These are phyloP conservation scores for Viola odorata DNA, from an alignment of 345 rosid species.

Conservation along the genomic window DNA sequence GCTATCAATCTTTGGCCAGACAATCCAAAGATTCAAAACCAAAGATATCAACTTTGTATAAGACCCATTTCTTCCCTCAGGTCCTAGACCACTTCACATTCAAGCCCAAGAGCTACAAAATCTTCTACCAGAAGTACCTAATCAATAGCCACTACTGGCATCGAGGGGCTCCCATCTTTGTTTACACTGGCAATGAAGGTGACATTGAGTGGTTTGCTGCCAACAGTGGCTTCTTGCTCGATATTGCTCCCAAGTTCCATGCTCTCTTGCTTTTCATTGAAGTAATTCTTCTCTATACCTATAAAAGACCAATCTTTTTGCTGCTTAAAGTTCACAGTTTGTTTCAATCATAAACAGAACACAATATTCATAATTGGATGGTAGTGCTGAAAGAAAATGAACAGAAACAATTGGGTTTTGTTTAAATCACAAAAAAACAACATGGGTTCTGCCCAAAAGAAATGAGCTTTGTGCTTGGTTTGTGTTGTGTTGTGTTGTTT, in stretches of 20 bases:
- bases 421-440: no score
- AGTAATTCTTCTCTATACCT: constrained; percentile 26
- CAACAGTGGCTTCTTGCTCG: constrained; percentile 74
- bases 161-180: constrained; percentile 58
- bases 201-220: constrained; percentile 79
- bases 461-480: neutral
- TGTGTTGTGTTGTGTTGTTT: constrained; percentile 1
- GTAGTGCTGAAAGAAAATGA: no score
- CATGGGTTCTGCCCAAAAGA: no score
- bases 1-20: constrained; percentile 24
- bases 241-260: constrained; percentile 71
- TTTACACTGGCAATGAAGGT: constrained; percentile 81
- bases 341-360: no score
- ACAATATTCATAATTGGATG: no score
- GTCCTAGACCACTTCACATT: constrained; percentile 69
- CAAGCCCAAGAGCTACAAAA: constrained; percentile 43
- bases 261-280: constrained; percentile 80
- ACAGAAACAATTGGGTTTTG: no score
- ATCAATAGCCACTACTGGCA: constrained; percentile 48
- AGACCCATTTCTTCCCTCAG: constrained; percentile 62
- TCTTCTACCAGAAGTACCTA: constrained; percentile 68
- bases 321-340: no score
- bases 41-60: constrained; percentile 26
- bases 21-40: constrained; percentile 14
- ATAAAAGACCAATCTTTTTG: no score